Percentiles rank a stretch among this genome's conserved stretches.
These are phyloP conservation scores for Cordyceps militaris DNA, from an alignment of 2,329 filamentous ascomycete species.

Conservation along the genomic window DNA sequence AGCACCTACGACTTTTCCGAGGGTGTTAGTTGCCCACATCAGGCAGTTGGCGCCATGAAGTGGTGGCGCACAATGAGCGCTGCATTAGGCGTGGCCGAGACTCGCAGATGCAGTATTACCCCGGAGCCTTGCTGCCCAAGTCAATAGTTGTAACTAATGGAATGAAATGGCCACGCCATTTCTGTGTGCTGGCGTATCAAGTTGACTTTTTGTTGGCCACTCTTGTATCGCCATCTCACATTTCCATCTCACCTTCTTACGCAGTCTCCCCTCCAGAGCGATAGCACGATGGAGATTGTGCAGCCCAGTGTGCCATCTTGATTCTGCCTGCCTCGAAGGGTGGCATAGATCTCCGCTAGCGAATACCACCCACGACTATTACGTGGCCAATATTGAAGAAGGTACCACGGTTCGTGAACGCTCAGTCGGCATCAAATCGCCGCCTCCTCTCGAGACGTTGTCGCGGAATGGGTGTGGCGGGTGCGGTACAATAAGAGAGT, in stretches of 20 bases:
- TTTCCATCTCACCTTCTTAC: too few relatives aligned
- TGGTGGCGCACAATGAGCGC: background rate
- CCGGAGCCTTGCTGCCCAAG: background rate
- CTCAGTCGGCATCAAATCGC: background rate
- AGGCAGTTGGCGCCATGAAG: background rate
- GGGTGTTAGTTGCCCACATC: too few relatives aligned
- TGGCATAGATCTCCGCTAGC: background rate
- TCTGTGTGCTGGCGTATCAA: too few relatives aligned
- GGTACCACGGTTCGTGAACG: background rate
- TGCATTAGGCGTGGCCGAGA: background rate
- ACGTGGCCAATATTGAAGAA: background rate
- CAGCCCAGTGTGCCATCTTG: background rate
- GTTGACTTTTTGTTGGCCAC: too few relatives aligned
- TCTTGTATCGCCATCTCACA: too few relatives aligned
- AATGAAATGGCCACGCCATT: too few relatives aligned
- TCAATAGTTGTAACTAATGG: too few relatives aligned
- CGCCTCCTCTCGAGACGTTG: background rate
- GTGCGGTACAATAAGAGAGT: background rate
- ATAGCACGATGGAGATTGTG: background rate
- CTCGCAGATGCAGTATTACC: background rate
- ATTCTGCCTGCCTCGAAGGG: background rate
- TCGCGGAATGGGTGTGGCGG: background rate
- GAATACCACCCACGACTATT: background rate
- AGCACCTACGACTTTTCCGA: background rate
- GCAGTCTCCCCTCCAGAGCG: too few relatives aligned